phyloP scores from a whole-genome alignment of 192 early-diverging fungal genomes.

The Linnemannia hyalina region DNA sequence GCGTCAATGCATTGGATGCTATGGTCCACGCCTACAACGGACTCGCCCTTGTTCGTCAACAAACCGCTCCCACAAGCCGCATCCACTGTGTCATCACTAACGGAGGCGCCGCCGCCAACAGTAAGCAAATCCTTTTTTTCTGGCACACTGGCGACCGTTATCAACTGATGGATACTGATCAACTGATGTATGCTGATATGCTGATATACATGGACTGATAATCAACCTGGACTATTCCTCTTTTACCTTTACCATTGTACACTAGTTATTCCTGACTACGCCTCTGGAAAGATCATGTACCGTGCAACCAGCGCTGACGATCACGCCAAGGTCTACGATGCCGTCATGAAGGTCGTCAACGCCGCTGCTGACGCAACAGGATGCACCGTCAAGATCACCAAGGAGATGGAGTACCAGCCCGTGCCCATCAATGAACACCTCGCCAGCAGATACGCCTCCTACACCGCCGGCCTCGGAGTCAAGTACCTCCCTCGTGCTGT shows the following conservation, averaged over 20 bases:
- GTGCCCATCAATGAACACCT: constrained; percentile 62
- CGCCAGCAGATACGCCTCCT: constrained; percentile 28
- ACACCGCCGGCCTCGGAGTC: constrained; percentile 28
- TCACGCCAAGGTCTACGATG: constrained; percentile 61
- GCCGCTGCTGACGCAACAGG: constrained; percentile 80
- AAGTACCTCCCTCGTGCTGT: constrained; percentile 19
- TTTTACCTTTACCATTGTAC: constrained; percentile 16
- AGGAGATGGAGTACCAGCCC: constrained; percentile 69
- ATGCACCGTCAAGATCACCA: constrained; percentile 67
- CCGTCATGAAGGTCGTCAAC: constrained; percentile 69
- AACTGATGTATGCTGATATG: no score
- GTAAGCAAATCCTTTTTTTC: constrained; percentile 17
- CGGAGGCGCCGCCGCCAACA: constrained; percentile 73
- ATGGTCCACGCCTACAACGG: constrained; percentile 72
- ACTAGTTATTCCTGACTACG: constrained; percentile 75
- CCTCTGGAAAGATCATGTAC: constrained; percentile 68
- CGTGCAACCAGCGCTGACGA: constrained; percentile 67
- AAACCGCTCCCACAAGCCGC: constrained; percentile 73
- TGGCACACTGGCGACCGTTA: not conserved
- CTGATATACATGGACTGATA: no score
- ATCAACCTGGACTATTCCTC: no score
- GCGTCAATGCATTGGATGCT: constrained; percentile 87
- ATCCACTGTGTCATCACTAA: constrained; percentile 84
- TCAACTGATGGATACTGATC: no score
- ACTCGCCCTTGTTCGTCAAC: constrained; percentile 79